Conservation (phyloP, 2,329 filamentous ascomycete genomes). For the Ascochyta rabiei region DNA sequence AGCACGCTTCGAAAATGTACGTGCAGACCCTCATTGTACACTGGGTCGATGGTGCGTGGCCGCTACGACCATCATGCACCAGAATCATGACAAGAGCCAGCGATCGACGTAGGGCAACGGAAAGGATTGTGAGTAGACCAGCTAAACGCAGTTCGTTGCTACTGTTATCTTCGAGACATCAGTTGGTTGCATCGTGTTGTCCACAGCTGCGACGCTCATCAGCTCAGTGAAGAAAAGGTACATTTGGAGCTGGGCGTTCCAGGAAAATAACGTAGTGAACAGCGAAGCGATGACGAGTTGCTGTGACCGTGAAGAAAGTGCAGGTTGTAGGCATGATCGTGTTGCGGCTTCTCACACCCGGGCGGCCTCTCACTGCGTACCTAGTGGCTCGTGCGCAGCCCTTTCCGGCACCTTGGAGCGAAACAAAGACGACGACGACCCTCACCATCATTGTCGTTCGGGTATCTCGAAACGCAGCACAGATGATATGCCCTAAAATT, state of each 20-base stretch:
- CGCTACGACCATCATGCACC: background rate
- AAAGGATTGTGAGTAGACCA: background rate
- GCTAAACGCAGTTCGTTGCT: background rate
- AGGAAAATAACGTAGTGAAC: background rate
- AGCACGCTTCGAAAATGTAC: background rate
- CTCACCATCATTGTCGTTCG: conserved; percentile 9
- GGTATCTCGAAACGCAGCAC: conserved; percentile 24
- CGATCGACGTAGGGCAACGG: background rate
- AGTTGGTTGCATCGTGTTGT: background rate
- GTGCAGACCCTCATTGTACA: background rate
- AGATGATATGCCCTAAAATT: conserved; percentile 24
- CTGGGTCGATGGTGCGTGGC: background rate
- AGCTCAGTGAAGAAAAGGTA: background rate
- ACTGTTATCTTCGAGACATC: too few species aligned
- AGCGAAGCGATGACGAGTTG: background rate
- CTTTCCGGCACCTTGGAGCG: conserved; percentile 17
- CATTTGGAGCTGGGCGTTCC: background rate
- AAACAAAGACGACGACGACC: conserved; percentile 3
- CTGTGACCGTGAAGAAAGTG: background rate
- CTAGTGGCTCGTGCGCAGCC: conserved; percentile 13
- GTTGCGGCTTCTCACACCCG: conserved; percentile 1
- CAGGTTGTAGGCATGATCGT: background rate
- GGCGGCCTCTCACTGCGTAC: background rate
- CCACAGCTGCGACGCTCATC: background rate
- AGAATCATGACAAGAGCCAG: background rate